These are phyloP conservation scores for Casaregolazyma lundiana DNA, from an alignment of 1,139 yeast species.

Conservation along the genomic window DNA sequence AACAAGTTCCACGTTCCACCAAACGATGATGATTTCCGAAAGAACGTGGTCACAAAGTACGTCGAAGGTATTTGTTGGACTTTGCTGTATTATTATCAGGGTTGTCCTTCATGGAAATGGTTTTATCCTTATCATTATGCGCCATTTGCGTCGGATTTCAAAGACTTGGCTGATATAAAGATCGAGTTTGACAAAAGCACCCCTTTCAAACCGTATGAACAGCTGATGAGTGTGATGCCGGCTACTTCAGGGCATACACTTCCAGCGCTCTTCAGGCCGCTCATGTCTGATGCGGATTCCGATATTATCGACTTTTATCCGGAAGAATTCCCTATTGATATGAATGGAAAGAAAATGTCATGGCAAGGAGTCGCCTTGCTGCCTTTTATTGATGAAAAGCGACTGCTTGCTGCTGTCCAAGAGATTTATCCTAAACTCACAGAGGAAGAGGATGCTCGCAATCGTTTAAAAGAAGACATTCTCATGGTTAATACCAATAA, in stretches of 20 bases:
- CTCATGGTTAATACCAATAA: slow-evolving; percentile 28
- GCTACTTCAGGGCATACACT: slow-evolving; percentile 93
- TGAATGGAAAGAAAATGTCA: slow-evolving; percentile 91
- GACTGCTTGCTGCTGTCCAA: slow-evolving; percentile 63
- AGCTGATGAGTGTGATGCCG: slow-evolving; percentile 94
- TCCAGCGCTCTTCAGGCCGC: slow-evolving; percentile 75
- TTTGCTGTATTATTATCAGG: slow-evolving; percentile 86
- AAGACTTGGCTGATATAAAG: slow-evolving; percentile 52
- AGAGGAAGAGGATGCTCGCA: slow-evolving; percentile 65
- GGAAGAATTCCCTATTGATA: slow-evolving; percentile 79
- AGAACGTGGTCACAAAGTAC: slow-evolving; percentile 64
- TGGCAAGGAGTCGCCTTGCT: slow-evolving; percentile 93
- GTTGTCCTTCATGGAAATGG: slow-evolving; percentile 99
- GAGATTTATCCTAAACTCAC: slow-evolving; percentile 60
- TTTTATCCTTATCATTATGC: slow-evolving; percentile 96
- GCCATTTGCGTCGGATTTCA: slow-evolving; percentile 90
- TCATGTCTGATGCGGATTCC: slow-evolving; percentile 77
- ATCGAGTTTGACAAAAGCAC: slow-evolving; percentile 63
- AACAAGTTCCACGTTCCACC: slow-evolving; percentile 61
- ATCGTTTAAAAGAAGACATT: slow-evolving; percentile 38
- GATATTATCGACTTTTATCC: slow-evolving; percentile 92
- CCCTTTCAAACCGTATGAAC: slow-evolving; percentile 93
- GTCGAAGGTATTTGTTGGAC: slow-evolving; percentile 98
- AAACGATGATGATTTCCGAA: slow-evolving; percentile 56
- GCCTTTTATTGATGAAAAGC: slow-evolving; percentile 84